phyloP scores from a whole-genome alignment of 169 alveolate species.

The Plasmodium knowlesi region DNA sequence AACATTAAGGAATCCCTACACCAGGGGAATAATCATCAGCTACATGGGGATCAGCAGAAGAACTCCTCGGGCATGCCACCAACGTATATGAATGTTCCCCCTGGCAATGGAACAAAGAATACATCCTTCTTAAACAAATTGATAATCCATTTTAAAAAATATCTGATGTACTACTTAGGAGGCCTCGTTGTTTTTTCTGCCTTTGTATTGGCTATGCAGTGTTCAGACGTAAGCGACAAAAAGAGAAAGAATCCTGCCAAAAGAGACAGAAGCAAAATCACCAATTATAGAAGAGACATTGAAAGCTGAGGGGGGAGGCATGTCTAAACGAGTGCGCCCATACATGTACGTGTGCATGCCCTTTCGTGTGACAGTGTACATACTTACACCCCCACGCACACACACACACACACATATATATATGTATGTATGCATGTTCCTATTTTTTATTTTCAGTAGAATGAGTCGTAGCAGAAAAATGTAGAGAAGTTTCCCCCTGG shows the following conservation, averaged over 20 bases:
- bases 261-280: slow-evolving; percentile 51
- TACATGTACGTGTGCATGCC: background rate
- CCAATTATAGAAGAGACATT: slow-evolving; percentile 58
- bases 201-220: slow-evolving; percentile 47
- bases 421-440: background rate
- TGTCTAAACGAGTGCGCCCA: background rate
- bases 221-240: slow-evolving; percentile 58
- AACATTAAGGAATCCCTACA: slow-evolving; percentile 9
- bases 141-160: slow-evolving; percentile 22
- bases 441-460: slow-evolving; percentile 47
- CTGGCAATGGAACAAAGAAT: slow-evolving; percentile 11
- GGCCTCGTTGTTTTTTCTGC: slow-evolving; percentile 28
- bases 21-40: slow-evolving; percentile 1
- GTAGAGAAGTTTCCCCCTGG: slow-evolving; percentile 8
- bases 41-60: background rate
- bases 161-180: slow-evolving; percentile 25
- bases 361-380: background rate
- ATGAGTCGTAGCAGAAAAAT: background rate
- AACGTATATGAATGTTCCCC: background rate
- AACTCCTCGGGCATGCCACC: slow-evolving; percentile 9
- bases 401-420: slow-evolving; percentile 1
- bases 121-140: slow-evolving; percentile 26
- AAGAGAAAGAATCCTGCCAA: slow-evolving; percentile 15
- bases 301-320: slow-evolving; percentile 16
- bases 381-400: background rate